Evolutionary conservation across 768 basidiomycete genomes (phyloP).

Genomic region (Boletus insuetus): DNA sequence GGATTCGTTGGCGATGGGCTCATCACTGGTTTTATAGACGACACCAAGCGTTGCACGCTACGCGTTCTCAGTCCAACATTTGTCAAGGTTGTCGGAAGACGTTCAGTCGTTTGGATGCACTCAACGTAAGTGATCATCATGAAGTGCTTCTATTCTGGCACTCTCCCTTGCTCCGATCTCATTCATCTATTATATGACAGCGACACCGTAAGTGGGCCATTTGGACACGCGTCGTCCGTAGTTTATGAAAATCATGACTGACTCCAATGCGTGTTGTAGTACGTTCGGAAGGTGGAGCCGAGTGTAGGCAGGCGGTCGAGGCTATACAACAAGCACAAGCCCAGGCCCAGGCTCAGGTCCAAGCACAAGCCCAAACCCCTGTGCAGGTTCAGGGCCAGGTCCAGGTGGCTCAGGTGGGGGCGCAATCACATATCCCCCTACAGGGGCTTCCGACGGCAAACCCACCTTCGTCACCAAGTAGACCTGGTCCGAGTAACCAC

Average conservation of each 20-base stretch:
- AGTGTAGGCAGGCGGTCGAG: conserved; percentile 54
- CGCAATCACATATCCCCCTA: conserved; percentile 20
- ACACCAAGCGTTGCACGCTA: conserved; percentile 86
- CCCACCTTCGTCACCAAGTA: conserved; percentile 15
- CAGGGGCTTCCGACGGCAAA: conserved; percentile 22
- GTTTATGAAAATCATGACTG: conserved; percentile 25
- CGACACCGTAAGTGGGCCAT: conserved; percentile 64
- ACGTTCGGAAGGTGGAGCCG: conserved; percentile 81
- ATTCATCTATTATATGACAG: conserved; percentile 40
- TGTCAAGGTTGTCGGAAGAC: conserved; percentile 94
- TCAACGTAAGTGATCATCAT: conserved; percentile 71
- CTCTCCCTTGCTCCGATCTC: conserved; percentile 21
- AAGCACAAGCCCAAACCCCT: conserved; percentile 17
- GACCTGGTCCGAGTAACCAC: conserved; percentile 25
- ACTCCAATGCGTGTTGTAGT: conserved; percentile 44
- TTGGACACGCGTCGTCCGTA: conserved; percentile 21
- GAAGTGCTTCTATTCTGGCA: conserved; percentile 26
- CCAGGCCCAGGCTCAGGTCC: conserved; percentile 26
- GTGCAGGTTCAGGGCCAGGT: conserved; percentile 21
- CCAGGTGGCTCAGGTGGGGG: conserved; percentile 20
- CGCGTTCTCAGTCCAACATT: conserved; percentile 78
- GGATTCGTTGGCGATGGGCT: neutral
- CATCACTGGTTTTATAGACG: conserved; percentile 46
- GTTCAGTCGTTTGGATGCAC: conserved; percentile 89
- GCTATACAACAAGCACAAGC: conserved; percentile 35